These are phyloP conservation scores for Podospora australis DNA, from an alignment of 495 filamentous ascomycete genomes.

Conservation along the genomic window DNA sequence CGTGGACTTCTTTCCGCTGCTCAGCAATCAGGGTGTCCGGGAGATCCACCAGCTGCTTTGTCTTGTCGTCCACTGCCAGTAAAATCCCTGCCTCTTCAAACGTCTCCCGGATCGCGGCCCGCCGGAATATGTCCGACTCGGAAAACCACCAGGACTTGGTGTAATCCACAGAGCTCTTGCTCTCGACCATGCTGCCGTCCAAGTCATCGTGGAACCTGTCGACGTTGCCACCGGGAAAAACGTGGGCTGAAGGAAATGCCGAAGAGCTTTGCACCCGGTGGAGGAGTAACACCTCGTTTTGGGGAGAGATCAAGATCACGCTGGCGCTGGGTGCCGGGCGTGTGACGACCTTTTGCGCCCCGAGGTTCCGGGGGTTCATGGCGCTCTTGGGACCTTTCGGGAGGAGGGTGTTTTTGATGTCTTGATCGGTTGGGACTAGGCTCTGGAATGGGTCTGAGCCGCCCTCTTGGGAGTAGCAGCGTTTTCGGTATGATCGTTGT, in stretches of 20 bases:
- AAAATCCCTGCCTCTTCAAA: constrained; percentile 95
- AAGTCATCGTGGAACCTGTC: constrained; percentile 62
- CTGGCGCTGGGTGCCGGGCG: constrained; percentile 32
- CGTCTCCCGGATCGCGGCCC: constrained; percentile 80
- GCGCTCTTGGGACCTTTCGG: too few species aligned
- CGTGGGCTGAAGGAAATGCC: constrained; percentile 86
- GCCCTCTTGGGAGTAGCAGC: too few species aligned
- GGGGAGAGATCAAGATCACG: constrained; percentile 77
- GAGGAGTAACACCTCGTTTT: constrained; percentile 80
- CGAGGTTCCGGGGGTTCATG: too few species aligned
- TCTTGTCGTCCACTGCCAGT: constrained; percentile 47
- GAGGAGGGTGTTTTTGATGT: too few species aligned
- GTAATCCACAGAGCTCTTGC: constrained; percentile 55
- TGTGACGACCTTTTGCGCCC: too few species aligned
- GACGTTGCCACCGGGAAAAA: constrained; percentile 92
- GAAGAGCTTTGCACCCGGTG: constrained; percentile 75
- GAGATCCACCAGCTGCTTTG: constrained; percentile 45
- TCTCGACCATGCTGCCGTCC: constrained; percentile 50
- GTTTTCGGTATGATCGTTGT: too few species aligned
- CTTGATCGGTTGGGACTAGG: too few species aligned
- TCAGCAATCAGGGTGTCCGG: constrained; percentile 52
- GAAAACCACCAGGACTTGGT: too few species aligned
- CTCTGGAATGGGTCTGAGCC: too few species aligned
- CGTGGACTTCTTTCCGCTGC: constrained; percentile 63
- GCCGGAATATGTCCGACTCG: too few species aligned